Evolutionary conservation across 2,329 filamentous ascomycete species (phyloP).

Genomic region (Cryoendolithus antarcticus): DNA sequence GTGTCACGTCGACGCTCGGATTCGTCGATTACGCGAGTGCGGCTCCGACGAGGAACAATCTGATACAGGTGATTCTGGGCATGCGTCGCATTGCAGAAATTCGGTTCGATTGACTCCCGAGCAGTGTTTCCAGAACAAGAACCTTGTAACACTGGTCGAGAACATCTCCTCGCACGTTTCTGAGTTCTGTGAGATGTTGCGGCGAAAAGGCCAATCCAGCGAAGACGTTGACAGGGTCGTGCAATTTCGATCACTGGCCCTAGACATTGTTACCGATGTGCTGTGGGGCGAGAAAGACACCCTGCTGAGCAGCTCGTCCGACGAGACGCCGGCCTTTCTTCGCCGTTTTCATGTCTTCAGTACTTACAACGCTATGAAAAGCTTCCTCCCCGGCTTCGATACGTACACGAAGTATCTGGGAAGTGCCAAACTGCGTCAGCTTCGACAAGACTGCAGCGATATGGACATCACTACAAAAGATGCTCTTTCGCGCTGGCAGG

Average conservation of each 20-base stretch:
- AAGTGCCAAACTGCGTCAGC: conserved; percentile 1
- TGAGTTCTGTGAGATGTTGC: conserved; percentile 7
- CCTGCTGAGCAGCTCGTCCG: conserved; percentile 2
- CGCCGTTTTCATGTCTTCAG: conserved; percentile 10
- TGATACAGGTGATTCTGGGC: conserved; percentile 2
- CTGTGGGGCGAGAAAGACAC: conserved; percentile 8
- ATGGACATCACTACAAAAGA: conserved; percentile 8
- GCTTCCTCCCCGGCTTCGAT: conserved; percentile 9
- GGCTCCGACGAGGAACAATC: conserved; percentile 9
- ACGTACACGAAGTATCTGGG: conserved; percentile 4
- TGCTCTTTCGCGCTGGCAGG: conserved; percentile 6
- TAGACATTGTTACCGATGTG: conserved; percentile 11
- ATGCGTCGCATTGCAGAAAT: too few species aligned
- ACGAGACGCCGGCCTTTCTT: conserved; percentile 6
- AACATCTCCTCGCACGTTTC: conserved; percentile 7
- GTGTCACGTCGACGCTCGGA: conserved; percentile 9
- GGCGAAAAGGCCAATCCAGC: not conserved
- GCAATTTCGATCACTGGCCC: conserved; percentile 8
- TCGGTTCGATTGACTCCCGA: too few species aligned
- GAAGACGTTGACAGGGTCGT: conserved; percentile 9
- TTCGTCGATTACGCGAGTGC: conserved; percentile 7
- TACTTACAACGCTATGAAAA: conserved; percentile 9
- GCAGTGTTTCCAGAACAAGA: not conserved
- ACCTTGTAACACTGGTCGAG: conserved; percentile 8
- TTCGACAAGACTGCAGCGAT: conserved; percentile 7